Percentiles rank a stretch among this genome's conserved stretches.
phyloP scores from a whole-genome alignment of 2,329 filamentous ascomycete genomes.

The Tolypocladium pustulatum region DNA sequence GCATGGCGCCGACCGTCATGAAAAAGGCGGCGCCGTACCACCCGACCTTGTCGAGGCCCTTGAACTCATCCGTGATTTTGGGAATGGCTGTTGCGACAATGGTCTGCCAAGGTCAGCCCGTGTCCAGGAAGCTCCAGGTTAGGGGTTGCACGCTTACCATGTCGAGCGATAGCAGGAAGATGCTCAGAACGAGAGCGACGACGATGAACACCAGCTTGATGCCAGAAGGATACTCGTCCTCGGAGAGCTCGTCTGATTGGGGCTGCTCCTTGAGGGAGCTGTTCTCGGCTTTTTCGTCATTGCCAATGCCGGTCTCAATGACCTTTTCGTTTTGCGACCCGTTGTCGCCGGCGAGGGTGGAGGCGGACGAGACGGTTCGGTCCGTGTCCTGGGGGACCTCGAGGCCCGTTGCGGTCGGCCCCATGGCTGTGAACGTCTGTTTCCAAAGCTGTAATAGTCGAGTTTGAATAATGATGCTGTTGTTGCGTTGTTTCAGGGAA shows the following conservation, averaged over 20 bases:
- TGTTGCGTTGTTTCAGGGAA: not conserved
- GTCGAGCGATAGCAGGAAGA: conserved; percentile 40
- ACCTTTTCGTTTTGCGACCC: conserved; percentile 12
- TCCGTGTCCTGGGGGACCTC: conserved; percentile 11
- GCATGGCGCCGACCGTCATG: conserved; percentile 33
- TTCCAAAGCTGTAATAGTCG: not conserved
- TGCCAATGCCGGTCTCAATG: conserved; percentile 7
- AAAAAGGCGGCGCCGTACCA: conserved; percentile 52
- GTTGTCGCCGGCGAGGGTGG: conserved; percentile 18
- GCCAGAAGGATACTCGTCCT: conserved; percentile 28
- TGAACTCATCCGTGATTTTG: conserved; percentile 42
- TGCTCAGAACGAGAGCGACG: conserved; percentile 32
- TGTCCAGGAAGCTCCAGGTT: not conserved
- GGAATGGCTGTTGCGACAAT: conserved; percentile 49
- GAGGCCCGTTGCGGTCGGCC: conserved; percentile 5
- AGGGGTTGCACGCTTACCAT: conserved; percentile 20
- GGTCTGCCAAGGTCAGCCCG: conserved; percentile 23
- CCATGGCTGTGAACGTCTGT: not conserved
- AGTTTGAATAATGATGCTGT: not conserved
- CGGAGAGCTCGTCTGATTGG: conserved; percentile 9
- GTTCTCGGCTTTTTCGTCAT: conserved; percentile 4
- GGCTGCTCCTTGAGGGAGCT: not conserved
- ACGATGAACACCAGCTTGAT: conserved; percentile 31
- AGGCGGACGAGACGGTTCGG: conserved; percentile 16
- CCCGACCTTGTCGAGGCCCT: conserved; percentile 39